Evolutionary conservation across 192 early-diverging fungal species (phyloP), one percentile per base, ranked within the genome.

Genomic region (Backusella liffmaniae): DNA sequence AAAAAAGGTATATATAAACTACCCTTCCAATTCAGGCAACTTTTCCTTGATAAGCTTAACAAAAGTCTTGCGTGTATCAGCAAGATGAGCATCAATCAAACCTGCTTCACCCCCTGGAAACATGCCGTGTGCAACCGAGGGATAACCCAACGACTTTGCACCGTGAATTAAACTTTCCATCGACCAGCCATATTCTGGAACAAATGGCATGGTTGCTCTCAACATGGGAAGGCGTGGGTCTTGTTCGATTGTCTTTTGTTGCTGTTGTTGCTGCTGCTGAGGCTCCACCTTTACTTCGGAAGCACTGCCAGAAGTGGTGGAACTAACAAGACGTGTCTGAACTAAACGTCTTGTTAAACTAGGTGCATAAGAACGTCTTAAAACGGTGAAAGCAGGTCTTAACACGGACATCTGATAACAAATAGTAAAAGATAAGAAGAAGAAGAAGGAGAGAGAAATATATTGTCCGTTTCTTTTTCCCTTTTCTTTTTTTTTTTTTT

Each of bases 141-240:
- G 90, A 73, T 91, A 92, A 32, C 93, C 94, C 36, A 94, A 82
- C 10, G 84, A 84, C 36, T 83, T 79, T 71, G 92, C 89, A 13
- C 90, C 96, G 10, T 84, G 85, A 6, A 78, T 73, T 0, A 98
- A 76, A 1, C 91, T 88, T 21, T 86, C 73, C n/a, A 82, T 84
- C 0, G 93, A 90, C 94, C 94, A 98, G 34, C 96, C 96, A 74
- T 90, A 70, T 67, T 84, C 51, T 42, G 90, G 86, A 1, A 97
- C 93, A 73, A 90, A 87, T 34, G 82, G 76, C 46, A 97, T 78
- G 0, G 96, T 88, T 0, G 83, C 85, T 46, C 88, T 84, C 34
- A 95, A 86, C 34, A 77, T 66, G 10, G n/a, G 34, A 26, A 34
- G 39, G n/a, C 30, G 39, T 66, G 73, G 59, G 6, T 67, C 56